Conservation (phyloP, 2,329 filamentous ascomycete genomes). For the Diaporthe batatas region DNA sequence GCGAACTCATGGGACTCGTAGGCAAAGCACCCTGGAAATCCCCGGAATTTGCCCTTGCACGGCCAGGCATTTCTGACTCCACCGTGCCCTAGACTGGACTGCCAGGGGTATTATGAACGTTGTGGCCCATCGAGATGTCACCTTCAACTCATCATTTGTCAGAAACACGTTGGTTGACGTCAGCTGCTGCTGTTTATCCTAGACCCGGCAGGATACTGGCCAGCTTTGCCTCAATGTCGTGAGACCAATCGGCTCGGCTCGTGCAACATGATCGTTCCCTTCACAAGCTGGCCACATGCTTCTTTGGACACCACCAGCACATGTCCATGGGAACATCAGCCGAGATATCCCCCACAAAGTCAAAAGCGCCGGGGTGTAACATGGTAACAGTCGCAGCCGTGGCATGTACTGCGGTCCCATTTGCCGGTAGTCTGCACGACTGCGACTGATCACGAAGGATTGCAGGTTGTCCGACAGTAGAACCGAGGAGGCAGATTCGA, state of each 20-base stretch:
- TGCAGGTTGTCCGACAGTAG: neutral
- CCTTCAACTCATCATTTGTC: neutral
- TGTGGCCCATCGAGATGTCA: neutral
- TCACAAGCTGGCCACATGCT: neutral
- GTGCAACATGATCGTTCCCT: neutral
- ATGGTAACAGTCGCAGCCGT: neutral
- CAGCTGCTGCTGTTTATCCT: neutral
- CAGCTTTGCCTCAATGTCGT: neutral
- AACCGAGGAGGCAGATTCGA: neutral
- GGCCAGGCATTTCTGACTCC: slow-evolving; percentile 1
- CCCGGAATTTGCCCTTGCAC: slow-evolving; percentile 7
- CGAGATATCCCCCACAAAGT: neutral
- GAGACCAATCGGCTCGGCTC: slow-evolving; percentile 11
- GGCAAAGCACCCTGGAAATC: neutral
- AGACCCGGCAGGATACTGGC: neutral
- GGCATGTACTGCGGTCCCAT: slow-evolving; percentile 12
- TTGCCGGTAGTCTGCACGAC: neutral
- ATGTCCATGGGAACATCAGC: neutral
- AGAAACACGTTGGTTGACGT: slow-evolving; percentile 2
- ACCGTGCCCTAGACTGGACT: neutral
- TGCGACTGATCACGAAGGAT: neutral
- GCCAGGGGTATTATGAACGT: neutral
- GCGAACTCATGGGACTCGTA: slow-evolving; percentile 1
- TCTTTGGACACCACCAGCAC: neutral
- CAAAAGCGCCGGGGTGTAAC: neutral